Percentiles rank a stretch among this genome's conserved stretches.
phyloP scores from a whole-genome alignment of 495 filamentous ascomycete genomes.

The Xylaria sp. region DNA sequence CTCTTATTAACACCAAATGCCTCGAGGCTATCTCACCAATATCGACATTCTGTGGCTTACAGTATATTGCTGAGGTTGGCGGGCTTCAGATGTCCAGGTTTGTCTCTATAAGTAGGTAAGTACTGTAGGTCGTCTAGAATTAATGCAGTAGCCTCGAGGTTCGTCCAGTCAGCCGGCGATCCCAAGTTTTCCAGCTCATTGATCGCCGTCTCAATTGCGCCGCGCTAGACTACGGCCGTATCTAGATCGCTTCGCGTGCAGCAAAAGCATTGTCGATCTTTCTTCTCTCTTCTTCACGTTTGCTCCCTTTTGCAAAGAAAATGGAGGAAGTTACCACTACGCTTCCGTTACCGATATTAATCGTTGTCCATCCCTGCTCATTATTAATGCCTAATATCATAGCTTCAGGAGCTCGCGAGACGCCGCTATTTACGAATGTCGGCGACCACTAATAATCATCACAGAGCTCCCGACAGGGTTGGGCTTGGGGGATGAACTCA shows the following conservation, averaged over 20 bases:
- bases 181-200: neutral
- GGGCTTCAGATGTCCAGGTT: neutral
- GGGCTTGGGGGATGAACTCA: neutral
- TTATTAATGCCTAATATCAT: neutral
- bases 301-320: neutral
- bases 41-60: neutral
- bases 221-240: neutral
- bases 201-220: neutral
- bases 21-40: neutral
- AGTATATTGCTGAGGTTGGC: neutral
- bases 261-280: neutral
- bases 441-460: neutral
- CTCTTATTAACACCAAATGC: neutral
- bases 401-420: neutral
- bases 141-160: neutral
- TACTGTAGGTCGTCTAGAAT: too few relatives aligned
- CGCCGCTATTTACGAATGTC: neutral
- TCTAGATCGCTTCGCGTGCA: neutral
- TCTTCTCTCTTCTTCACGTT: neutral
- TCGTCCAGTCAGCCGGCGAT: neutral
- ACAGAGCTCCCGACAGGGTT: neutral
- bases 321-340: neutral
- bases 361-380: neutral
- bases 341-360: neutral
- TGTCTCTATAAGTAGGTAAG: neutral